Evolutionary conservation across 139 green algal genomes (phyloP), one percentile per base, ranked within the genome.

Genomic region (Asterochloris sp.): DNA sequence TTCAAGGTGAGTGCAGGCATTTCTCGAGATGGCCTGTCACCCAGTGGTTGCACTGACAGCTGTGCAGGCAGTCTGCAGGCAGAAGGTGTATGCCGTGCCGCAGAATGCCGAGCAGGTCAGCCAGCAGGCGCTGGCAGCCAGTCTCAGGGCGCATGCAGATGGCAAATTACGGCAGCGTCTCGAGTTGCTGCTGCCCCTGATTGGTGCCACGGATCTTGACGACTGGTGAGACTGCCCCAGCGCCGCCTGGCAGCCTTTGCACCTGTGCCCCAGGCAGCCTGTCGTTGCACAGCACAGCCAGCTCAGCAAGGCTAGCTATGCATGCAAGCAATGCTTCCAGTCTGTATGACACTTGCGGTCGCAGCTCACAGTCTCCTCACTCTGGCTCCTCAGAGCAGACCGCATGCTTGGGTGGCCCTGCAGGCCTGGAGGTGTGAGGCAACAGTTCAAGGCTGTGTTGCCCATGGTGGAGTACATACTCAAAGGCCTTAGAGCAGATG

Each of bases 201-300:
- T 97, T 81, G 95, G 95, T 10, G 95, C 95, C 13, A 97, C 95
- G 6, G 95, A 98, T 83, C 79, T 98, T 8, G 95, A 98, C 78
- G 95, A 98, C 87, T 98, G 94, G 94, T 92, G 73, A 68, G 79
- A 61, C 0, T 13, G 14, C 66, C 19, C 17, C 66, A 71, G 66
- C 66, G 19, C 21, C 21, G 66, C 66, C 21, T 71, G 66, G 6
- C 17, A 8, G 17, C 17, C 66, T 26, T 26, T 21, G 21, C 66
- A 71, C 21, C 6, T 13, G 8, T 71, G 9, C 17, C 21, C 19
- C 9, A 26, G 66, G 66, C 66, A 26, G 17, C 19, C 21, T 54
- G 38, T 54, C 4, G 38, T 6, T 54, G 38, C 38, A 54, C 38
- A 54, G 66, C 19, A 71, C 19, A 71, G 66, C 21, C 66, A 71